These are phyloP conservation scores for Pouteria campechiana DNA, from an alignment of 179 eudicot species.

Conservation along the genomic window DNA sequence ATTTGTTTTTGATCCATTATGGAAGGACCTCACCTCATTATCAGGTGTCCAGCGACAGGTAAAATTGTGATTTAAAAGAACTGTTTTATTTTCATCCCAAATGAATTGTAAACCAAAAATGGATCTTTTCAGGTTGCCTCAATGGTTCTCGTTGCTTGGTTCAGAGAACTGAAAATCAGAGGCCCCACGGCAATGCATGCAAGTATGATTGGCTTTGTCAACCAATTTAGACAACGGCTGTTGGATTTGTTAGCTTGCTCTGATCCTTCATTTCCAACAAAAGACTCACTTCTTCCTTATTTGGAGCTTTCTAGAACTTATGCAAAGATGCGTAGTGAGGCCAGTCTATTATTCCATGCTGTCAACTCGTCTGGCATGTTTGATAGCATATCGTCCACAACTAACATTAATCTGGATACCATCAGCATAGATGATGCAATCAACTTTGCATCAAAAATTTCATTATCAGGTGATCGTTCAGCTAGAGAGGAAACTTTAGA, in stretches of 20 bases:
- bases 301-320: conserved; percentile 93
- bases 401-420: conserved; percentile 36
- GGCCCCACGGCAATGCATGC: conserved; percentile 18
- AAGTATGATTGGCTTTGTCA: conserved; percentile 29
- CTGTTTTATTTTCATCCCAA: not conserved
- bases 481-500: conserved; percentile 29
- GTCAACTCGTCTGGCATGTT: conserved; percentile 51
- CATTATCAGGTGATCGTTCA: conserved; percentile 26
- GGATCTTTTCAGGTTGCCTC: conserved; percentile 50
- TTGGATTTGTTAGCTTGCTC: conserved; percentile 75
- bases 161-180: conserved; percentile 46
- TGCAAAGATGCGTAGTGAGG: conserved; percentile 88
- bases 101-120: not conserved
- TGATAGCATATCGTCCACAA: conserved; percentile 24
- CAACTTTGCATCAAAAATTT: conserved; percentile 62
- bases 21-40: conserved; percentile 67
- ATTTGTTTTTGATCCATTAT: conserved; percentile 60
- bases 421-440: conserved; percentile 75
- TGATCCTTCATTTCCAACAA: conserved; percentile 89
- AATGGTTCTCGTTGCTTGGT: conserved; percentile 90
- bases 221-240: conserved; percentile 59
- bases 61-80: not conserved
- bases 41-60: conserved; percentile 99
- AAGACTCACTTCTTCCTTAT: conserved; percentile 72
- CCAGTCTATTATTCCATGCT: conserved; percentile 51